A percentile compares a stretch with the other conserved stretches of the same genome.
These are phyloP conservation scores for Passiflora organensis DNA, from an alignment of 345 rosid genomes.

Conservation along the genomic window DNA sequence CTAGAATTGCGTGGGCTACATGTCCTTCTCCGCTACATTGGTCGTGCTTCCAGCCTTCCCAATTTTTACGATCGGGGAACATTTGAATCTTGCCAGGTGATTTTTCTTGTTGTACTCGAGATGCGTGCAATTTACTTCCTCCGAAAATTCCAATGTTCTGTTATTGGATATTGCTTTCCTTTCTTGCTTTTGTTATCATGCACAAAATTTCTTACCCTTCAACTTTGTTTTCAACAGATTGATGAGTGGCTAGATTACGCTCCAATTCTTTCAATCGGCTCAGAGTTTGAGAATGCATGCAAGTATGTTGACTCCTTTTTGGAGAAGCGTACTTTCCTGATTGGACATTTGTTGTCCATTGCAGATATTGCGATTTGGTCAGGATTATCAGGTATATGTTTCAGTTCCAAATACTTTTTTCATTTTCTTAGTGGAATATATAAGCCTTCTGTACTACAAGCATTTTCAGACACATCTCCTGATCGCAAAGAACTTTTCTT, in stretches of 20 bases:
- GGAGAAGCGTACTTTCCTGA: constrained; percentile 54
- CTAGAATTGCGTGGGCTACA: constrained; percentile 42
- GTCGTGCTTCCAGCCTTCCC: constrained; percentile 40
- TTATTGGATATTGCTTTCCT: not conserved
- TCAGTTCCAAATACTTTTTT: not conserved
- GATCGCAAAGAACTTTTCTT: not conserved
- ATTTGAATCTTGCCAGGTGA: constrained; percentile 58
- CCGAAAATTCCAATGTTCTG: not conserved
- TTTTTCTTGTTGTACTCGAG: not conserved
- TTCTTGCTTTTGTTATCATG: not conserved
- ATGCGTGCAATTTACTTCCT: too few relatives aligned
- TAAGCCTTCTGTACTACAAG: too few relatives aligned
- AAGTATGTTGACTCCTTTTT: constrained; percentile 46
- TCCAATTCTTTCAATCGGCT: constrained; percentile 55
- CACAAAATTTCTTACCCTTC: not conserved
- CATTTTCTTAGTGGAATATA: not conserved
- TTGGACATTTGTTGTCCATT: constrained; percentile 60
- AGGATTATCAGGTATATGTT: constrained; percentile 61
- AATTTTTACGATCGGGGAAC: constrained; percentile 45
- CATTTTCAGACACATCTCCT: too few relatives aligned
- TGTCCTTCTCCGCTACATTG: constrained; percentile 62
- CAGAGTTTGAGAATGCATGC: constrained; percentile 84
- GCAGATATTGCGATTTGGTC: constrained; percentile 92
- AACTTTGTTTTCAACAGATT: constrained; percentile 36
- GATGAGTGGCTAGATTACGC: constrained; percentile 85